Evolutionary conservation across 2,329 filamentous ascomycete genomes (phyloP).

Genomic region (Talaromyces sp.): DNA sequence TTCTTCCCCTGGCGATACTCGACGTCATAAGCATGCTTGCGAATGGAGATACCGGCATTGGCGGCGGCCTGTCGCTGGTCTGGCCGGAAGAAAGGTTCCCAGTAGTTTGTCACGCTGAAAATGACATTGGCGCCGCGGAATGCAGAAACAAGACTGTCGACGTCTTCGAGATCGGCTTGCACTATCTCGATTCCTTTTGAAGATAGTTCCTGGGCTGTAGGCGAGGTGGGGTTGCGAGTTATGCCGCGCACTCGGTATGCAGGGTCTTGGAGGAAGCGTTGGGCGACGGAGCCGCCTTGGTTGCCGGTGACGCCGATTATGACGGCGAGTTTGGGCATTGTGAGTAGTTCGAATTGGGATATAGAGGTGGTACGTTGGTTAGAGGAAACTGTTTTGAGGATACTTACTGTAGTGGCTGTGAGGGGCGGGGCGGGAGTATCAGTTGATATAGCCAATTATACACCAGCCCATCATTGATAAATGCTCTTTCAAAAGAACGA

Average conservation of each 20-base stretch:
- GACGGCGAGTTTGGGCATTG: slow-evolving; percentile 35
- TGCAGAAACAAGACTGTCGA: slow-evolving; percentile 39
- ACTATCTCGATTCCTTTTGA: slow-evolving; percentile 48
- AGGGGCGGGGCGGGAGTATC: not conserved
- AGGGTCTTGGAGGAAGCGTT: slow-evolving; percentile 37
- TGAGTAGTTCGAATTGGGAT: not conserved
- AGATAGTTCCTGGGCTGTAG: slow-evolving; percentile 41
- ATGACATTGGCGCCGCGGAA: slow-evolving; percentile 45
- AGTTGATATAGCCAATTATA: not conserved
- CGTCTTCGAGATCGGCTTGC: slow-evolving; percentile 48
- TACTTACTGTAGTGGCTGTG: not conserved
- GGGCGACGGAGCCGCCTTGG: slow-evolving; percentile 55
- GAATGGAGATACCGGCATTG: slow-evolving; percentile 37
- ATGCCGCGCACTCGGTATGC: slow-evolving; percentile 52
- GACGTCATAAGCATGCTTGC: slow-evolving; percentile 21
- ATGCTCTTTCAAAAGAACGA: not conserved
- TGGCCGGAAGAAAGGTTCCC: slow-evolving; percentile 41
- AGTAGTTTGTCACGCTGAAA: slow-evolving; percentile 52
- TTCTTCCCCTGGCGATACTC: slow-evolving; percentile 21
- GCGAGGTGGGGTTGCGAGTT: slow-evolving; percentile 46
- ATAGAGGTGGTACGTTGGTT: not conserved
- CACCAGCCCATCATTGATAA: not conserved
- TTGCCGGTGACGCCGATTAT: slow-evolving; percentile 57
- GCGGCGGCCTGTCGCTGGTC: slow-evolving; percentile 38
- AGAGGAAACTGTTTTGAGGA: not conserved